Evolutionary conservation across 352 stramenopile genomes (phyloP), one percentile per base, ranked within the genome.

Genomic region (Phytophthora lateralis): DNA sequence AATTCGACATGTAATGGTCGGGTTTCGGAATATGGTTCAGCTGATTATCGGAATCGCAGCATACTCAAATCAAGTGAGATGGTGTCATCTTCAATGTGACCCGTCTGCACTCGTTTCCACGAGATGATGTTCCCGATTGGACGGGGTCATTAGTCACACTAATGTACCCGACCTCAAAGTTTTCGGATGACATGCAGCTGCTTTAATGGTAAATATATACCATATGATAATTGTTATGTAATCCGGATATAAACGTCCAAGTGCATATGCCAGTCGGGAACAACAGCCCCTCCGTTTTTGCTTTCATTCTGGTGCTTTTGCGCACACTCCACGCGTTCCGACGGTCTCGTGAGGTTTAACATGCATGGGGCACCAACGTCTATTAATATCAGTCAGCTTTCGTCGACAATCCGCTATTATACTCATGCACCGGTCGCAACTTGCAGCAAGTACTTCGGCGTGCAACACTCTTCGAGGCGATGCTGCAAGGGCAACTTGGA

Each of bases 381-480:
- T n/a, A n/a, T 18, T 41, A 37, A 41, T n/a, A n/a, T n/a, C 35
- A 18, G 15, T 41, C 35, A 41, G 35, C 15, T 17, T 41, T 18
- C 30, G 1, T 30, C 26, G 26, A 2, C 26, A 30, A 30, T 30
- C 32, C 32, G 32, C 11, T 15, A n/a, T n/a, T n/a, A n/a, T n/a
- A 38, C 32, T n/a, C 26, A 8, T 9, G 2, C 26, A 30, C 26
- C 26, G 26, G 21, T 34, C 6, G 10, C 6, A 34, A 34, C 29
- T 41, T 18, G 35, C 35, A 6, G 35, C 35, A 41, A 41, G n/a
- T 38, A 15, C 32, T 9, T 9, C 32, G 21, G 11, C 32, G 32
- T 38, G 32, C 32, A n/a, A 38, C 32, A 10, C 32, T 38, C 32
- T 38, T 38, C 32, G 44, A 62, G 50, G 52, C 27, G 21, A 24